Evolutionary conservation across 345 rosid genomes (phyloP).

Genomic region (Gossypioides kirkii): DNA sequence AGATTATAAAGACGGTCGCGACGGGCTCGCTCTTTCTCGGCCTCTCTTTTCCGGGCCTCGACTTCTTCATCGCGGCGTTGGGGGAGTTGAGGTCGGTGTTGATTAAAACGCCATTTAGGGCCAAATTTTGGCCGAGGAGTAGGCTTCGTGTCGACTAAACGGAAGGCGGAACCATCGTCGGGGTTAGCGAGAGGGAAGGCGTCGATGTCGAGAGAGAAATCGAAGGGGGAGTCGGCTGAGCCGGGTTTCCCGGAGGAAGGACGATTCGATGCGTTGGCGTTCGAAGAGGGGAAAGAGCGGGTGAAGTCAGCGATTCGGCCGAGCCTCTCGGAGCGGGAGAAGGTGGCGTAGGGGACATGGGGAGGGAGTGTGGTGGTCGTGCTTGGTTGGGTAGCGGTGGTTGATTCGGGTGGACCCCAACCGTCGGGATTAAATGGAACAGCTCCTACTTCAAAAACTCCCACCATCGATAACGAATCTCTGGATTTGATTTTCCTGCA

Average conservation of each 20-base stretch:
- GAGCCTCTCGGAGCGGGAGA: constrained; percentile 86
- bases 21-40: constrained; percentile 90
- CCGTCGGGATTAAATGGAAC: constrained; percentile 89
- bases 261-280: constrained; percentile 32
- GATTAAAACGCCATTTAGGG: constrained; percentile 84
- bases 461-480: constrained; percentile 11
- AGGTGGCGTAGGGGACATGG: constrained; percentile 64
- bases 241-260: constrained; percentile 29
- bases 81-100: constrained; percentile 71
- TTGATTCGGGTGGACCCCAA: constrained; percentile 80
- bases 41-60: constrained; percentile 79
- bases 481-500: not conserved
- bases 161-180: constrained; percentile 79
- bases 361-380: constrained; percentile 46
- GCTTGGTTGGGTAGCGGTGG: constrained; percentile 24
- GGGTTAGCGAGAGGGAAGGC: constrained; percentile 55
- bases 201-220: constrained; percentile 59
- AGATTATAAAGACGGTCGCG: constrained; percentile 73
- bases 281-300: constrained; percentile 34
- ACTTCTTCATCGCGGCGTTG: constrained; percentile 97
- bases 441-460: constrained; percentile 57
- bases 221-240: constrained; percentile 52
- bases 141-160: constrained; percentile 84
- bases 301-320: constrained; percentile 97
- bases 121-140: constrained; percentile 90